Conservation (phyloP, 805 yeast genomes). For the Saccharomycopsis fermentans region DNA sequence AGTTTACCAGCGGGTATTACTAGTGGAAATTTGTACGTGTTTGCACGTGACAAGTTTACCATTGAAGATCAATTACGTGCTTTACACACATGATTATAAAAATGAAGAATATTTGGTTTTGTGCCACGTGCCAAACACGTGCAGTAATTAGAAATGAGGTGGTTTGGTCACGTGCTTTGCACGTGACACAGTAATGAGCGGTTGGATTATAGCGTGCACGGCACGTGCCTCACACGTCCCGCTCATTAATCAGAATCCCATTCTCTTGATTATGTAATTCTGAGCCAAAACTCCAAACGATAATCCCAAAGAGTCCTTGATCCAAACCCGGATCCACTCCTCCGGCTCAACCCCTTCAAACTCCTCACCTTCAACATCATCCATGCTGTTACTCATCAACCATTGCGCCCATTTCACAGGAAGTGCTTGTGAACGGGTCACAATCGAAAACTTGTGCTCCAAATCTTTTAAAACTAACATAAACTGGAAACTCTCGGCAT, state of each 20-base stretch:
- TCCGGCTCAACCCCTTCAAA: conserved; percentile 58
- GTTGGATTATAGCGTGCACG: no score
- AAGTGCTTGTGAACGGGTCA: conserved; percentile 79
- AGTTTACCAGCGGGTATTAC: no score
- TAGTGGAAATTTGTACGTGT: no score
- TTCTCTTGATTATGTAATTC: conserved; percentile 79
- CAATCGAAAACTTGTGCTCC: conserved; percentile 62
- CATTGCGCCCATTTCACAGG: conserved; percentile 90
- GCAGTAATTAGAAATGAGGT: no score
- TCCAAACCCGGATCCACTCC: conserved; percentile 75
- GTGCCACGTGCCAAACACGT: no score
- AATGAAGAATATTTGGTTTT: no score
- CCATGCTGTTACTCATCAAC: conserved; percentile 45
- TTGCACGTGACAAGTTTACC: no score
- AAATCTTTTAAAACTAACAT: conserved; percentile 68
- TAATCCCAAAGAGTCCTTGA: conserved; percentile 66
- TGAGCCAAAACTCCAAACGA: conserved; percentile 85
- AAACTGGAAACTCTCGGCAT: conserved; percentile 56
- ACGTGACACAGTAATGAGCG: no score
- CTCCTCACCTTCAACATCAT: conserved; percentile 18
- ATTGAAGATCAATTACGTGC: no score
- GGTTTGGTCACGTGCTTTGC: no score
- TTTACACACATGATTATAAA: no score
- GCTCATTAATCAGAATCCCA: conserved; percentile 43
- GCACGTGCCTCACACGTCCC: no score